Percentiles rank a stretch among this genome's conserved stretches.
These are phyloP conservation scores for Aspergillus brunneoviolaceus DNA, from an alignment of 2,329 filamentous ascomycete species.

Conservation along the genomic window DNA sequence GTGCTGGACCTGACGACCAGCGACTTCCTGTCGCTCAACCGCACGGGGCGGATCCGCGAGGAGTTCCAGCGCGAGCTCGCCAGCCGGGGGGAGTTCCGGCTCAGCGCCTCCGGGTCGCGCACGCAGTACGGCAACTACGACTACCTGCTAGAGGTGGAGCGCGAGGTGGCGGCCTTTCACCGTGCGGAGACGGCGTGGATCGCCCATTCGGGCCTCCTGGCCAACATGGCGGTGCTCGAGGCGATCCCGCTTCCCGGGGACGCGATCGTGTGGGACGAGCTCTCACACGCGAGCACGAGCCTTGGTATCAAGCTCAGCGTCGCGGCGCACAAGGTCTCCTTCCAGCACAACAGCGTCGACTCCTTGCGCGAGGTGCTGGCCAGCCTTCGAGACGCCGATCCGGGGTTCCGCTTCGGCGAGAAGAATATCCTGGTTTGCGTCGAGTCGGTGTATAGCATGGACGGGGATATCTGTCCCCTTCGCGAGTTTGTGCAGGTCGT, in stretches of 20 bases:
- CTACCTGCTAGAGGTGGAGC: conserved; percentile 41
- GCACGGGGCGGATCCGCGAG: conserved; percentile 2
- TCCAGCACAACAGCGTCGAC: conserved; percentile 7
- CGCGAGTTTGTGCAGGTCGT: conserved; percentile 38
- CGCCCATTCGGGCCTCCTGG: conserved; percentile 58
- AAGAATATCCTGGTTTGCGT: conserved; percentile 42
- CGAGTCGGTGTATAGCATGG: conserved; percentile 51
- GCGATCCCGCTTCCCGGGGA: conserved; percentile 55
- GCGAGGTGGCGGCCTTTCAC: conserved; percentile 54
- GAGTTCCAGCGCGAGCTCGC: conserved; percentile 11
- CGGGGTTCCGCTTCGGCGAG: neutral
- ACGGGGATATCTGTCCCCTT: conserved; percentile 47
- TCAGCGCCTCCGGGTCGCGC: conserved; percentile 10
- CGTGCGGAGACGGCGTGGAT: conserved; percentile 51
- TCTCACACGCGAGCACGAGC: conserved; percentile 68
- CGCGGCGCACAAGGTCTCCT: conserved; percentile 37
- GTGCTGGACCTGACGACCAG: conserved; percentile 14
- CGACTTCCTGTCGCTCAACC: conserved; percentile 11
- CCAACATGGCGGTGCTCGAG: conserved; percentile 55
- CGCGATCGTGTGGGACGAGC: conserved; percentile 62
- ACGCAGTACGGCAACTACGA: conserved; percentile 6
- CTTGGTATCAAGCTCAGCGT: conserved; percentile 64
- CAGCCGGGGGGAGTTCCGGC: conserved; percentile 6
- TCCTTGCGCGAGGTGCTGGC: neutral
- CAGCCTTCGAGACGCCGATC: conserved; percentile 1